Evolutionary conservation across 108 stramenopile genomes (phyloP).

Genomic region (Asterionellopsis glacialis): DNA sequence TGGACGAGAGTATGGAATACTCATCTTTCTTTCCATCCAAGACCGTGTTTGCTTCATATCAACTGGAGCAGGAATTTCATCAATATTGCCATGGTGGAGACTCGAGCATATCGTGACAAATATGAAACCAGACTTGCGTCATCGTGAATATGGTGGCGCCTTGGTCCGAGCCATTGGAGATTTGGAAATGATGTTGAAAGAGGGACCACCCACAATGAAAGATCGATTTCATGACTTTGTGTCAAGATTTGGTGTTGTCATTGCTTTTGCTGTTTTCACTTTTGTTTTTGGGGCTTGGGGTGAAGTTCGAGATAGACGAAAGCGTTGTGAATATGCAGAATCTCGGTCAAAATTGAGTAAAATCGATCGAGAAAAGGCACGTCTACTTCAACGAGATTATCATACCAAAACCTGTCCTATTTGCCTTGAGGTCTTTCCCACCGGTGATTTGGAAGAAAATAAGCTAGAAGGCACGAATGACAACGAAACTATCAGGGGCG

Average conservation of each 20-base stretch:
- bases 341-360: conserved; percentile 43
- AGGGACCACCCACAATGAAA: conserved; percentile 63
- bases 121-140: conserved; percentile 75
- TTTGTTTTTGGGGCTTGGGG: conserved; percentile 85
- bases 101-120: conserved; percentile 72
- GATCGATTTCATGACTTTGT: conserved; percentile 72
- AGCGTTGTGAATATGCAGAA: conserved; percentile 64
- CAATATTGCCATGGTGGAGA: conserved; percentile 79
- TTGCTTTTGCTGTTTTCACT: conserved; percentile 77
- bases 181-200: conserved; percentile 42
- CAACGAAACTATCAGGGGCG: neutral
- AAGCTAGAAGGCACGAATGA: neutral
- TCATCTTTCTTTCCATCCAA: conserved; percentile 72
- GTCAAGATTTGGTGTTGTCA: conserved; percentile 71
- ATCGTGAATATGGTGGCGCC: conserved; percentile 58
- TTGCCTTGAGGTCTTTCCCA: conserved; percentile 69
- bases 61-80: conserved; percentile 53
- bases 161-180: conserved; percentile 61
- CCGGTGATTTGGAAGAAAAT: conserved; percentile 14
- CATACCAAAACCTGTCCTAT: conserved; percentile 68
- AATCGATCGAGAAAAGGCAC: conserved; percentile 75
- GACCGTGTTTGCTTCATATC: conserved; percentile 87
- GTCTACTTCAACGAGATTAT: conserved; percentile 57
- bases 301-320: conserved; percentile 74
- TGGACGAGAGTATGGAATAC: conserved; percentile 40